phyloP scores from a whole-genome alignment of 176 grass and related monocot species.

The Oryza punctata region DNA sequence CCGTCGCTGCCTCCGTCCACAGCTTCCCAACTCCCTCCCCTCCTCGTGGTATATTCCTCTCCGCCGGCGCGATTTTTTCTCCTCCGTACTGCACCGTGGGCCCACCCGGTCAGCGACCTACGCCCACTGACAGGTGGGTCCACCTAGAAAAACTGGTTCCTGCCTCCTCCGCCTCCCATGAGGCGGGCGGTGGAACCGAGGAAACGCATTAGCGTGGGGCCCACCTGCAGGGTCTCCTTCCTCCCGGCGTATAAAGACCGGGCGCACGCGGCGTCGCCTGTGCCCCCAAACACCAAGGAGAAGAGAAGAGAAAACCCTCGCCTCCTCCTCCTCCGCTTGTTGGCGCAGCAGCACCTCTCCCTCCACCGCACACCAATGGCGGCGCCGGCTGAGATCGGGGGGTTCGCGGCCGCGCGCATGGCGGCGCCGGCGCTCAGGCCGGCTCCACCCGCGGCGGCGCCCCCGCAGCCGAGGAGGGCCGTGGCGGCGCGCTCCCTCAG shows the following conservation, averaged over 20 bases:
- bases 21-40: too few species aligned
- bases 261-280: constrained; percentile 19
- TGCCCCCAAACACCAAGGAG: neutral
- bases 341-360: too few species aligned
- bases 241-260: constrained; percentile 48
- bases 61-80: neutral
- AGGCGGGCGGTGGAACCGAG: constrained; percentile 50
- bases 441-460: constrained; percentile 11
- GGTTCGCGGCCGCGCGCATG: constrained; percentile 39
- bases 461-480: constrained; percentile 40
- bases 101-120: neutral
- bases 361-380: constrained; percentile 37
- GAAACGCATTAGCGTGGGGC: constrained; percentile 33
- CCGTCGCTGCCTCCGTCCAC: too few species aligned
- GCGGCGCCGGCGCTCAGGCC: constrained; percentile 13
- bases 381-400: constrained; percentile 69
- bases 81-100: neutral
- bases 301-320: neutral
- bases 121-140: neutral
- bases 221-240: neutral
- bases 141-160: neutral
- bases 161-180: constrained; percentile 22
- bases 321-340: neutral
- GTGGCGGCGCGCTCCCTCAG: constrained; percentile 53
- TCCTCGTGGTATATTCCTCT: neutral